phyloP scores from a whole-genome alignment of 2,329 filamentous ascomycete species.

The Graphilbum fragrans region DNA sequence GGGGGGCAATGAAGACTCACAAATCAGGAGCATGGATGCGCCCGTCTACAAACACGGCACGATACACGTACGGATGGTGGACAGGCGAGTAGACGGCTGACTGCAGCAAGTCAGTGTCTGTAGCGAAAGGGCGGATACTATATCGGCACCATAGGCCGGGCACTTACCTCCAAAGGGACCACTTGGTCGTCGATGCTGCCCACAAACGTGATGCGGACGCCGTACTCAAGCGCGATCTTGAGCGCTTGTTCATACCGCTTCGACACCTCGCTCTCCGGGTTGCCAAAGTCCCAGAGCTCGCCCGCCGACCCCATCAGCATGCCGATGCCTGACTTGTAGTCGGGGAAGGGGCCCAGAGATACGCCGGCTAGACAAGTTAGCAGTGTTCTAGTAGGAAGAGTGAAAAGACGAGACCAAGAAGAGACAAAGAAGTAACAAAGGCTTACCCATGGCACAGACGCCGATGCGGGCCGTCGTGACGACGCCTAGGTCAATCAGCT shows the following conservation, averaged over 20 bases:
- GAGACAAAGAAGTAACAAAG: neutral
- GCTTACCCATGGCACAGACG: slow-evolving; percentile 61
- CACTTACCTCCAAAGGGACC: slow-evolving; percentile 70
- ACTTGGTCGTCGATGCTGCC: slow-evolving; percentile 96
- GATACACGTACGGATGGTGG: slow-evolving; percentile 84
- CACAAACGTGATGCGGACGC: slow-evolving; percentile 74
- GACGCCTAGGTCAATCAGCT: slow-evolving; percentile 82
- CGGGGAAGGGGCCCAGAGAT: slow-evolving; percentile 81
- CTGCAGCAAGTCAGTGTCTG: no score
- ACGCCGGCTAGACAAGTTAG: slow-evolving; percentile 55
- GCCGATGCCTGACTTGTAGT: slow-evolving; percentile 78
- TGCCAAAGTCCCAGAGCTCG: slow-evolving; percentile 88
- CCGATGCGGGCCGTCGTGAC: slow-evolving; percentile 67
- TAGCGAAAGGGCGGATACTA: neutral
- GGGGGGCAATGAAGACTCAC: slow-evolving; percentile 22
- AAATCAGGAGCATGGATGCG: slow-evolving; percentile 89
- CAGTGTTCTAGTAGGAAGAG: neutral
- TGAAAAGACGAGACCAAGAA: slow-evolving; percentile 7
- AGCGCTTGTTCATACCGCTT: slow-evolving; percentile 69
- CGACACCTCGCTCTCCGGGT: slow-evolving; percentile 69
- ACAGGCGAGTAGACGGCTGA: slow-evolving; percentile 81
- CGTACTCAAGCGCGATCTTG: slow-evolving; percentile 61
- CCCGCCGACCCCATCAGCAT: slow-evolving; percentile 83
- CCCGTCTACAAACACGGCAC: slow-evolving; percentile 92
- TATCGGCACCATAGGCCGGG: neutral